Percentiles rank a stretch among this genome's conserved stretches.
phyloP scores from a whole-genome alignment of 176 grass and related monocot species.

The Neostapfia colusana region DNA sequence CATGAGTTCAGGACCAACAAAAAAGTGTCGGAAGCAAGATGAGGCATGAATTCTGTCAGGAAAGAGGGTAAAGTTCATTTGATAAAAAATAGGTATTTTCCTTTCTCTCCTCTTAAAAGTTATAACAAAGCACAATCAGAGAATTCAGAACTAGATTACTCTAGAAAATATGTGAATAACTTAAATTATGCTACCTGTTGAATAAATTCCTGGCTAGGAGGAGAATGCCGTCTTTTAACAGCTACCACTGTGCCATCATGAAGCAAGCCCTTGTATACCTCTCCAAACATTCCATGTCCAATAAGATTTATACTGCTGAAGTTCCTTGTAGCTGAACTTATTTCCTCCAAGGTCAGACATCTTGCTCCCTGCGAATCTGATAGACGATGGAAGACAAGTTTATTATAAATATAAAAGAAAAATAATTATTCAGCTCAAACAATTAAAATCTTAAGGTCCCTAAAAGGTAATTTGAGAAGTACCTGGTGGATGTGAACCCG shows the following conservation, averaged over 20 bases:
- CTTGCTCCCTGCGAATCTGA: constrained; percentile 58
- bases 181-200: constrained; percentile 61
- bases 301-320: constrained; percentile 69
- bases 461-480: constrained; percentile 23
- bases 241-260: constrained; percentile 82
- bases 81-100: neutral
- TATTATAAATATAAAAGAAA: constrained; percentile 9
- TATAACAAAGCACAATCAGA: neutral
- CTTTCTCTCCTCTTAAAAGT: neutral
- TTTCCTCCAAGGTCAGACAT: constrained; percentile 66
- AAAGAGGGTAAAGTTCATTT: neutral
- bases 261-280: constrained; percentile 90
- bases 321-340: constrained; percentile 73
- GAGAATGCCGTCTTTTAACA: constrained; percentile 74
- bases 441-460: neutral
- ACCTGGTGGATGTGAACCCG: constrained; percentile 71
- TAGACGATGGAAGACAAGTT: constrained; percentile 12
- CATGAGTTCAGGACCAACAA: constrained; percentile 22
- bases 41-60: neutral
- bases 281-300: constrained; percentile 83
- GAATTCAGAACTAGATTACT: constrained; percentile 16
- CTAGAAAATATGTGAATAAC: constrained; percentile 21
- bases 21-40: neutral
- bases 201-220: constrained; percentile 73
- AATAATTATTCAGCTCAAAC: constrained; percentile 32